phyloP scores from a whole-genome alignment of 805 yeast genomes.

The Monosporozyma aquatica region DNA sequence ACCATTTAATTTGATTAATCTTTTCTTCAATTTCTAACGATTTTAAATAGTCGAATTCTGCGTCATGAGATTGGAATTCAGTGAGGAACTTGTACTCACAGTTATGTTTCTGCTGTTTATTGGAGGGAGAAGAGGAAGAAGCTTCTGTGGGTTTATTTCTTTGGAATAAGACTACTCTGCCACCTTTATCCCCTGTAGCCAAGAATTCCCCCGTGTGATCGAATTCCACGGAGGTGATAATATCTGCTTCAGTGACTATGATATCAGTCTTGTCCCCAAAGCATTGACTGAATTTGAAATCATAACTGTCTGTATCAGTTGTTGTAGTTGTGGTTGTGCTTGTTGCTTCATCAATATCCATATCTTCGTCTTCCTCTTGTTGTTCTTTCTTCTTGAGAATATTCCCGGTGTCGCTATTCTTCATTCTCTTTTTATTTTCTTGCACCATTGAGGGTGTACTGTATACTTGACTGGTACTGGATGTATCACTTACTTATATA shows the following conservation, averaged over 20 bases:
- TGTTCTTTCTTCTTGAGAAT: too few species aligned
- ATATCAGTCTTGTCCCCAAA: constrained; percentile 98
- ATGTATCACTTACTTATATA: too few species aligned
- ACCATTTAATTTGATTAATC: constrained; percentile 96
- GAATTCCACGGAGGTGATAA: constrained; percentile 93
- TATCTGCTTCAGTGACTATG: constrained; percentile 94
- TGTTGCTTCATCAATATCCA: not conserved
- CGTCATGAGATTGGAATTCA: constrained; percentile 97
- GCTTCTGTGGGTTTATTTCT: constrained; percentile 36
- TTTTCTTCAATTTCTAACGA: constrained; percentile 96
- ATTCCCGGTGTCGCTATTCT: not conserved
- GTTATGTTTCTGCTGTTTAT: constrained; percentile 29
- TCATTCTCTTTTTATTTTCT: constrained; percentile 1
- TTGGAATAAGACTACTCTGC: constrained; percentile 92
- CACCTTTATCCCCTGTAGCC: constrained; percentile 98
- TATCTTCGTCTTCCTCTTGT: not conserved
- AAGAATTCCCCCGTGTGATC: constrained; percentile 89
- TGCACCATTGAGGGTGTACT: too few species aligned
- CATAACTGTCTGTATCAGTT: constrained; percentile 17
- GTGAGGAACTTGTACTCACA: constrained; percentile 95
- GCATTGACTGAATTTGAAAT: constrained; percentile 81
- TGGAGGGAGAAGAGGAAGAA: constrained; percentile 29
- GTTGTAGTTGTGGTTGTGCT: constrained; percentile 10
- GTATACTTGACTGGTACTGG: too few species aligned
- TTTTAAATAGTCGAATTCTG: constrained; percentile 94